Conservation (phyloP, 805 yeast species). For the Candida vartiovaarae region DNA sequence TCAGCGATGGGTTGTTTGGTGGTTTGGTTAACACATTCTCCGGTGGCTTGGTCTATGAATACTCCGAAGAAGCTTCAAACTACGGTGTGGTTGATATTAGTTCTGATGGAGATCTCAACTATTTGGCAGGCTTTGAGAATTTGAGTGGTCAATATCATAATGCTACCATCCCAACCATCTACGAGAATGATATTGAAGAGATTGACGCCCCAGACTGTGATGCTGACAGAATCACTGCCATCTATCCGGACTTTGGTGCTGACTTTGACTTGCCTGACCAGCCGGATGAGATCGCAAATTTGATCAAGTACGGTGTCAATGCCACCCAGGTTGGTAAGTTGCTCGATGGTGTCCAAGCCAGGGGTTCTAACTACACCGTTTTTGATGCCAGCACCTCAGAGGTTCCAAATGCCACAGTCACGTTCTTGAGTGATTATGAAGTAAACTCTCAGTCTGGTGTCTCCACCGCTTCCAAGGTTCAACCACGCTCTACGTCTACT, state of each 20-base stretch:
- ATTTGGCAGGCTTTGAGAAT: constrained; percentile 43
- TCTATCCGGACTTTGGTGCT: constrained; percentile 37
- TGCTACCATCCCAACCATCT: constrained; percentile 30
- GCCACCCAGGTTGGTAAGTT: constrained; percentile 38
- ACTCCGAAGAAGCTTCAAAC: constrained; percentile 65
- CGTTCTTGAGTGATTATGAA: constrained; percentile 29
- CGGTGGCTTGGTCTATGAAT: constrained; percentile 94
- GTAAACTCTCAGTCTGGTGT: constrained; percentile 28
- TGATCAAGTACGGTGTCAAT: constrained; percentile 44
- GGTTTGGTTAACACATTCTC: constrained; percentile 62
- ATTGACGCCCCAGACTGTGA: constrained; percentile 33
- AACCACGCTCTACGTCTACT: too few species aligned
- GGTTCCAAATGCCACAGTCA: constrained; percentile 30
- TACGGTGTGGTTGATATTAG: constrained; percentile 68
- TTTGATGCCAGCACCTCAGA: constrained; percentile 28
- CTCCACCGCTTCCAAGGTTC: constrained; percentile 5
- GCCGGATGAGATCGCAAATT: constrained; percentile 34
- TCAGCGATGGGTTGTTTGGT: constrained; percentile 57
- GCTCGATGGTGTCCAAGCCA: constrained; percentile 31
- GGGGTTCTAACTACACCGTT: constrained; percentile 33
- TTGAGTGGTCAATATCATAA: constrained; percentile 37
- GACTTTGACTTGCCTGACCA: constrained; percentile 42
- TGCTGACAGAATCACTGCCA: constrained; percentile 27
- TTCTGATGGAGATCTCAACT: constrained; percentile 34
- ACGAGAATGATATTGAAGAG: constrained; percentile 29